phyloP scores from a whole-genome alignment of 208 protist genomes.

The Trypanosoma cruzi region DNA sequence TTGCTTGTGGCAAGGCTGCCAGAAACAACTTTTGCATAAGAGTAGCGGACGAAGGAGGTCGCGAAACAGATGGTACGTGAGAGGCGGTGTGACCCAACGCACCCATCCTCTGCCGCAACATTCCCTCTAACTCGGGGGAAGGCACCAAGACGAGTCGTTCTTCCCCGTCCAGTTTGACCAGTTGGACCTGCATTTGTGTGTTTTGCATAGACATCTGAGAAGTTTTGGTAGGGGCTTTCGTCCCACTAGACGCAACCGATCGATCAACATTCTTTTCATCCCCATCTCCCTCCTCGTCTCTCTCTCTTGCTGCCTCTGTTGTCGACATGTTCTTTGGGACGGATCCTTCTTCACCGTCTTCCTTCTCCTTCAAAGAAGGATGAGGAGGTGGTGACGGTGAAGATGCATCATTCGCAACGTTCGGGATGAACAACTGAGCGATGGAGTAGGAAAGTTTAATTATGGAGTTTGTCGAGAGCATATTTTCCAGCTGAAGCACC shows the following conservation, averaged over 20 bases:
- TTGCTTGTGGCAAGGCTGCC: slow-evolving; percentile 40
- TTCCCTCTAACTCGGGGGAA: slow-evolving; percentile 38
- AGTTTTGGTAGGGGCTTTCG: not conserved
- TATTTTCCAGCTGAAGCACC: slow-evolving; percentile 52
- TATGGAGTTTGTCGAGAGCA: slow-evolving; percentile 58
- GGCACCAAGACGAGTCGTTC: slow-evolving; percentile 64
- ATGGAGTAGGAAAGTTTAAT: slow-evolving; percentile 57
- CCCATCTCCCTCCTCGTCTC: not conserved
- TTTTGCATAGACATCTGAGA: not conserved
- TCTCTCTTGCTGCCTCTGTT: not conserved
- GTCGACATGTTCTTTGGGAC: not conserved
- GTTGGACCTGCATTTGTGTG: slow-evolving; percentile 42
- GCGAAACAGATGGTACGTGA: not conserved
- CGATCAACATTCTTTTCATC: slow-evolving; percentile 10
- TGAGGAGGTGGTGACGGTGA: slow-evolving; percentile 2
- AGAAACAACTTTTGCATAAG: slow-evolving; percentile 35
- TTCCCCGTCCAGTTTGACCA: slow-evolving; percentile 60
- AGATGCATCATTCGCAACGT: not conserved
- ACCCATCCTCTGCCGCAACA: slow-evolving; percentile 42
- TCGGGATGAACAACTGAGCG: slow-evolving; percentile 40
- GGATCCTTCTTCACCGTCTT: not conserved
- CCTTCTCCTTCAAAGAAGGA: not conserved
- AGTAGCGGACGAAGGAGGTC: not conserved
- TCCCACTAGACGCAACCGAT: not conserved
- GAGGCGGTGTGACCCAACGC: not conserved